Evolutionary conservation across 1,284 basidiomycete species (phyloP).

Genomic region (Sporisorium exsertum): DNA sequence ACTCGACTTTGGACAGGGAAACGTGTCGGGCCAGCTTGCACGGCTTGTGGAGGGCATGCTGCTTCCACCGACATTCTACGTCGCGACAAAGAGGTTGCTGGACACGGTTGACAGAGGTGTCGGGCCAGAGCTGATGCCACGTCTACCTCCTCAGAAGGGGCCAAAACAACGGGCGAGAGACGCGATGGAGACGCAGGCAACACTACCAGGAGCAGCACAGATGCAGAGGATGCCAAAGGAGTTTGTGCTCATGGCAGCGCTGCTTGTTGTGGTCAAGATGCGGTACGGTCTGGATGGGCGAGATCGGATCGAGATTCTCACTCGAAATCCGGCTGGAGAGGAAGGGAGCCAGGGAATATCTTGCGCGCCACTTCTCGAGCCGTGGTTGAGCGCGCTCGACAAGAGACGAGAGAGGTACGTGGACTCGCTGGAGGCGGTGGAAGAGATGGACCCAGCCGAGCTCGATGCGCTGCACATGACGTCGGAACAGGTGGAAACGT

Average conservation of each 20-base stretch:
- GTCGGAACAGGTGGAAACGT: constrained; percentile 75
- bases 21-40: constrained; percentile 84
- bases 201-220: constrained; percentile 29
- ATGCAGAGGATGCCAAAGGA: constrained; percentile 79
- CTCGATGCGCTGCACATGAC: constrained; percentile 75
- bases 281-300: constrained; percentile 63
- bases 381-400: constrained; percentile 35
- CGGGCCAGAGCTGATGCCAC: constrained; percentile 74
- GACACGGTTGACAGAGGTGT: constrained; percentile 27
- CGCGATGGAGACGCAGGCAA: background rate
- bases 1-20: constrained; percentile 81
- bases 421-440: constrained; percentile 64
- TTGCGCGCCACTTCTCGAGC: constrained; percentile 34
- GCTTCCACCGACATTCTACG: constrained; percentile 76
- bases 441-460: constrained; percentile 74
- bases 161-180: background rate
- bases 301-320: constrained; percentile 27
- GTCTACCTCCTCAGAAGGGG: background rate
- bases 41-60: constrained; percentile 78
- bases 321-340: background rate
- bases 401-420: constrained; percentile 12
- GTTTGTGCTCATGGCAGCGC: constrained; percentile 76
- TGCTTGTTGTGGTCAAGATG: constrained; percentile 62
- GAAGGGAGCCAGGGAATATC: constrained; percentile 9
- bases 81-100: constrained; percentile 45